A percentile compares a stretch with the other conserved stretches of the same genome.
Conservation (phyloP, 2,329 filamentous ascomycete genomes). For the Elsinoe batatas region DNA sequence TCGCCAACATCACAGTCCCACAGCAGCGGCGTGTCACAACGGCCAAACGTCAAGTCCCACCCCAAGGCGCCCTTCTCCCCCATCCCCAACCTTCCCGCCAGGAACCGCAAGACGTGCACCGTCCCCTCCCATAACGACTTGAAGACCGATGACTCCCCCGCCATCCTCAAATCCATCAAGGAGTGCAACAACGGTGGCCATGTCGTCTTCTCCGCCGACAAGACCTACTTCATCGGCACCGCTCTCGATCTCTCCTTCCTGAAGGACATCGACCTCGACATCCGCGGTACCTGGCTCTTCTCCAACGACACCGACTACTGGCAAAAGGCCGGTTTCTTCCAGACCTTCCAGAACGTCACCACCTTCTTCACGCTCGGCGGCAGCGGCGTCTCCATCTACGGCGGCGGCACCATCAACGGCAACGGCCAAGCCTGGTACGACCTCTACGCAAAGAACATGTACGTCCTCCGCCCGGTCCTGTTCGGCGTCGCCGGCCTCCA, state of each 20-base stretch:
- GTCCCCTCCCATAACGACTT: conserved; percentile 31
- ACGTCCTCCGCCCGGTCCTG: conserved; percentile 47
- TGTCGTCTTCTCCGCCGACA: conserved; percentile 47
- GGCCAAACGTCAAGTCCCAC: conserved; percentile 27
- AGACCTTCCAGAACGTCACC: conserved; percentile 55
- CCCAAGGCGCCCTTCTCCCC: conserved; percentile 29
- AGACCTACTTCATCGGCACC: conserved; percentile 52
- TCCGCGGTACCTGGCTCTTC: conserved; percentile 52
- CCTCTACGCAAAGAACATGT: conserved; percentile 46
- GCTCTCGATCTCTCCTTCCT: conserved; percentile 57
- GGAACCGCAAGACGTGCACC: conserved; percentile 29
- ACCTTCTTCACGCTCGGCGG: conserved; percentile 60
- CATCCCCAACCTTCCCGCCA: conserved; percentile 27
- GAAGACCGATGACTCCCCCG: conserved; percentile 39
- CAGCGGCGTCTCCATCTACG: conserved; percentile 57
- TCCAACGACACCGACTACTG: conserved; percentile 60
- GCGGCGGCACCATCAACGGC: conserved; percentile 53
- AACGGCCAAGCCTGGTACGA: conserved; percentile 58
- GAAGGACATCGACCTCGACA: conserved; percentile 52
- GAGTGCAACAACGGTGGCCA: conserved; percentile 54
- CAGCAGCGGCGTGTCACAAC: conserved; percentile 3
- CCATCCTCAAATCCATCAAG: conserved; percentile 47
- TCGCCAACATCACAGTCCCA: neutral
- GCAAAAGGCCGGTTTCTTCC: conserved; percentile 54
- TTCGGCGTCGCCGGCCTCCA: conserved; percentile 46